phyloP scores from a whole-genome alignment of 2,329 filamentous ascomycete species.

The Fusarium sp. region DNA sequence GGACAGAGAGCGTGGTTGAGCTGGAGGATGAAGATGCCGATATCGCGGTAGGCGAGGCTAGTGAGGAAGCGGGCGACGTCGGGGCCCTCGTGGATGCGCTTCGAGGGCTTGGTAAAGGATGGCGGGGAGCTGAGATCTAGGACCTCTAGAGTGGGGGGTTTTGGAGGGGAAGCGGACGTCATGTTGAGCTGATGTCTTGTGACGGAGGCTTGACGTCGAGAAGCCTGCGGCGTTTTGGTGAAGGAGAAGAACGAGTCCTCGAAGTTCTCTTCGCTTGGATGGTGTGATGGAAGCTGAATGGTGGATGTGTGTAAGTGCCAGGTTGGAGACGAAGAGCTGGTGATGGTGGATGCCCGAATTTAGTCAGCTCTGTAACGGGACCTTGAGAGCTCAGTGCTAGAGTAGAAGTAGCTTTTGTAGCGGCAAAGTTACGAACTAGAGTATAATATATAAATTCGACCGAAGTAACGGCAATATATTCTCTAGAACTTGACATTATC shows the following conservation, averaged over 20 bases:
- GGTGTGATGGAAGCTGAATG: background rate
- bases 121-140: constrained; percentile 61
- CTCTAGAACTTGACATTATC: too few species aligned
- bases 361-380: constrained; percentile 17
- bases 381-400: constrained; percentile 4
- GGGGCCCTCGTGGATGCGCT: constrained; percentile 85
- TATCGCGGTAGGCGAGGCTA: constrained; percentile 86
- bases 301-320: constrained; percentile 10
- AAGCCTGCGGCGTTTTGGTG: background rate
- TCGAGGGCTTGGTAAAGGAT: constrained; percentile 75
- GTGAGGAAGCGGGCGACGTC: constrained; percentile 86
- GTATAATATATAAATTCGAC: too few species aligned
- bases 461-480: too few species aligned
- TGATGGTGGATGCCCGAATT: constrained; percentile 8
- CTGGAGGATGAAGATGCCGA: constrained; percentile 88
- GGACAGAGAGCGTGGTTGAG: constrained; percentile 91
- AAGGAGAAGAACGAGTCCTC: background rate
- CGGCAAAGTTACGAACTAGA: too few species aligned
- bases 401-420: too few species aligned
- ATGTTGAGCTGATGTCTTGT: constrained; percentile 21
- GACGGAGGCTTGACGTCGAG: background rate
- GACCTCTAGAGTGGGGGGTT: constrained; percentile 54
- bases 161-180: constrained; percentile 36
- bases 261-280: background rate
- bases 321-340: constrained; percentile 6